Evolutionary conservation across 1,139 yeast genomes (phyloP), one percentile per base, ranked within the genome.

Genomic region (Candida sp.): DNA sequence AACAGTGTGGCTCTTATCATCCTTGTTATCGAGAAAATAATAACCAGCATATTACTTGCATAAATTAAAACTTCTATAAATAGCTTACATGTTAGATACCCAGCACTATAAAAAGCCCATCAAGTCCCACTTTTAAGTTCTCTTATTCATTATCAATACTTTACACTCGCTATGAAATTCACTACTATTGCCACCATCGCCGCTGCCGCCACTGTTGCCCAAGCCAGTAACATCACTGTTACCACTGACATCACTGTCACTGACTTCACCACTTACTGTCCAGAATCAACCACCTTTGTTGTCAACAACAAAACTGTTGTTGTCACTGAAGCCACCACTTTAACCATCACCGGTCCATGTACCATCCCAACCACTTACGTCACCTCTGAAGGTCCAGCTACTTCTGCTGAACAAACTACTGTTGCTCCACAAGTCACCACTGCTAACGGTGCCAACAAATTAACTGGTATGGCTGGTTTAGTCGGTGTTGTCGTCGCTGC

Each of bases 401-500:
- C 55, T 38, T 39, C 50, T 33, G 57, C 49, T 49, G 50, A 58
- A 49, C 36, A 50, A 42, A 41, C 61, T 45, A 33, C 54, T 45
- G 45, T 41, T 38, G 43, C 46, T 44, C 49, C 48, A 40, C 11
- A 25, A 25, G 54, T 56, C 43, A 50, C 60, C 46, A 45, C 57
- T 35, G 49, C 47, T 42, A 55, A 48, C 33, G 38, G 33, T 25
- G 38, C 38, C 27, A 36, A 36, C 38, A 36, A 36, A 52, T 53
- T 52, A 46, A 73, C 69, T 54, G 68, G 58, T 60, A 67, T 63
- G 61, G 66, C 60, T 50, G 77, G 75, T 53, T 77, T 76, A 70
- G 66, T 70, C 49, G 76, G 75, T 49, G 77, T 76, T 51, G 67
- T 70, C 57, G 75, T 73, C 55, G 77, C 76, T 66, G 76, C 77